Base-by-base conservation (phyloP, 2,329 filamentous ascomycete species). In the Zymoseptoria ardabiliae region DNA sequence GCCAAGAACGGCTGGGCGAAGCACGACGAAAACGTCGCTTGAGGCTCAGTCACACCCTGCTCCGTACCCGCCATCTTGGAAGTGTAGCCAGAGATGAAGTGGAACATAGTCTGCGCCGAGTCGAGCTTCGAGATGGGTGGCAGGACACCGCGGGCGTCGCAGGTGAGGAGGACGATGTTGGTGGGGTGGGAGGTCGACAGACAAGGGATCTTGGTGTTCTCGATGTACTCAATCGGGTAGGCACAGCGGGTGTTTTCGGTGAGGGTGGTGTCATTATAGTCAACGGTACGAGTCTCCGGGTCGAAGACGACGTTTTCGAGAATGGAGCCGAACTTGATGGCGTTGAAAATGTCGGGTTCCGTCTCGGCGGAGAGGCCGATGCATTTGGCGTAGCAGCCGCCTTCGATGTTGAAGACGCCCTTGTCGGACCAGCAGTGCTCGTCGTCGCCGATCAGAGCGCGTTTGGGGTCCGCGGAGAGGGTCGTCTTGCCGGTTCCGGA, bases 11-110 rank as follows among this genome's bases (percentile, higher is more conserved):
- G 94, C 81, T 99, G 94, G 58, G 94, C 94, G 79, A 99, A 99
- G 86, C 94, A 99, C 56, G 92, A 95, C 23, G 92, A 97, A 86
- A 99, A 99, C 72, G 94, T 99, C 22, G 94, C 94, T 79, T 97
- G 91, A 66, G 94, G 94, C 80, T 99, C 94, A 9, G 90, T 95
- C 66, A 99, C 86, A 72, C 94, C 94, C 67, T 97, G 91, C 81
- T 99, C 94, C 35, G 94, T 99, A 72, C 94, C 94, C 66, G 94
- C 94, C 94, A 99, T 99, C 87, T 99, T 99, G 74, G 93, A 97
- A 65, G 94, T 99, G 84, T 99, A 99, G 70, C 94, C 94, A 19
- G 90, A 96, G 79, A 99, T 99, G 86, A 99, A 99, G 84, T 99
- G 94, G 88, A 97, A 99, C 93, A 99, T 97, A 77, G 91, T 96